A percentile compares a stretch with the other conserved stretches of the same genome.
phyloP scores from a whole-genome alignment of 106 monocot species.

The Dendrobium officinale region DNA sequence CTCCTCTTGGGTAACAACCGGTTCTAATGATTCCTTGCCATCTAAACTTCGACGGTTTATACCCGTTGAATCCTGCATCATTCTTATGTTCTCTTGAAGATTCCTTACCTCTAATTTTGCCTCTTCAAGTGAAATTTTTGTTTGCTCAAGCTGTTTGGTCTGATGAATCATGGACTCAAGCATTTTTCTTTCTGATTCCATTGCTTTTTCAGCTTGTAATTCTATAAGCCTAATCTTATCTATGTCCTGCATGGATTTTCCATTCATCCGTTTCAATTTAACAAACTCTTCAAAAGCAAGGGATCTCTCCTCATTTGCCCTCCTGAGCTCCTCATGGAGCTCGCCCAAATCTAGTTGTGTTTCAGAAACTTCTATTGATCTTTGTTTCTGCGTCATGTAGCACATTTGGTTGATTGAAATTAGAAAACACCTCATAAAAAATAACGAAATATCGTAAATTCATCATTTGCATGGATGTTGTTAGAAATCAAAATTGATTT shows the following conservation, averaged over 20 bases:
- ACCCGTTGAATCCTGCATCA: not conserved
- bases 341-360: slow-evolving; percentile 27
- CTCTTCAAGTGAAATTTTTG: slow-evolving; percentile 40
- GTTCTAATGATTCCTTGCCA: not conserved
- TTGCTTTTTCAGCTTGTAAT: slow-evolving; percentile 31
- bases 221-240: slow-evolving; percentile 7
- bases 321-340: slow-evolving; percentile 53
- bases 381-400: not conserved
- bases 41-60: slow-evolving; percentile 6
- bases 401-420: not conserved
- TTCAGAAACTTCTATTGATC: slow-evolving; percentile 11
- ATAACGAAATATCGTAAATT: not conserved
- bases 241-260: not conserved
- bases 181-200: slow-evolving; percentile 66
- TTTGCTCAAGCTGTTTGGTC: slow-evolving; percentile 70
- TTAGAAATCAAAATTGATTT: not conserved
- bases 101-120: slow-evolving; percentile 9
- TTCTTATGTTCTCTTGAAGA: slow-evolving; percentile 8
- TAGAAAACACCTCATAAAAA: not conserved
- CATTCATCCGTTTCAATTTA: slow-evolving; percentile 17
- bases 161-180: slow-evolving; percentile 53
- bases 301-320: slow-evolving; percentile 42
- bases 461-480: not conserved
- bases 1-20: not conserved
- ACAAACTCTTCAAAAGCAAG: slow-evolving; percentile 29